Conservation (phyloP, 495 filamentous ascomycete genomes). For the Xanthoparmelia taractica region DNA sequence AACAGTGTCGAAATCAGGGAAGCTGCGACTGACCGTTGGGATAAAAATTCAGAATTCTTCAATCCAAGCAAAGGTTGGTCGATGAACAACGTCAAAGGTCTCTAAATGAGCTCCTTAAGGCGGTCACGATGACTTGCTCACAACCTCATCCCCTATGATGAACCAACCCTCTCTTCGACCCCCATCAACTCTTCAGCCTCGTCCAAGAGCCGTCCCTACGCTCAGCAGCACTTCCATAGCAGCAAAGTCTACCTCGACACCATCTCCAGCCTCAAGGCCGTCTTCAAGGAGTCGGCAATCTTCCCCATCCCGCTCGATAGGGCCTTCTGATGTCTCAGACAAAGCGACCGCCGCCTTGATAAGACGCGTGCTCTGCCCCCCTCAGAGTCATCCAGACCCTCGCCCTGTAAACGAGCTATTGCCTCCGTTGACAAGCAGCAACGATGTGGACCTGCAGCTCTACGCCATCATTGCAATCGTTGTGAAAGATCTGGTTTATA, state of each 20-base stretch:
- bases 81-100: not conserved
- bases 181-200: constrained; percentile 45
- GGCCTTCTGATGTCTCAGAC: constrained; percentile 42
- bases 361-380: constrained; percentile 57
- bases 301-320: constrained; percentile 28
- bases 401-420: constrained; percentile 68
- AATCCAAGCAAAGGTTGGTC: not conserved
- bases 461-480: constrained; percentile 88
- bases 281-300: constrained; percentile 32
- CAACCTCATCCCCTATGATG: constrained; percentile 16
- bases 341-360: constrained; percentile 53
- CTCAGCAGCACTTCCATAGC: constrained; percentile 37
- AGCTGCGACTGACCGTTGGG: not conserved
- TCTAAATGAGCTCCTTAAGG: not conserved
- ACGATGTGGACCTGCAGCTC: constrained; percentile 83
- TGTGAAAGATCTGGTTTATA: constrained; percentile 77
- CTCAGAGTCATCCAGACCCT: constrained; percentile 41
- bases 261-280: constrained; percentile 30
- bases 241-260: constrained; percentile 30
- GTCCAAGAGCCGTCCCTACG: constrained; percentile 39
- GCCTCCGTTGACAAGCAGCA: constrained; percentile 85
- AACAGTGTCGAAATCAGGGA: not conserved
- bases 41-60: not conserved
- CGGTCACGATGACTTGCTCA: not conserved
- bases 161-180: constrained; percentile 29